phyloP scores from a whole-genome alignment of 306 rosid species.

The Begonia peltatifolia region DNA sequence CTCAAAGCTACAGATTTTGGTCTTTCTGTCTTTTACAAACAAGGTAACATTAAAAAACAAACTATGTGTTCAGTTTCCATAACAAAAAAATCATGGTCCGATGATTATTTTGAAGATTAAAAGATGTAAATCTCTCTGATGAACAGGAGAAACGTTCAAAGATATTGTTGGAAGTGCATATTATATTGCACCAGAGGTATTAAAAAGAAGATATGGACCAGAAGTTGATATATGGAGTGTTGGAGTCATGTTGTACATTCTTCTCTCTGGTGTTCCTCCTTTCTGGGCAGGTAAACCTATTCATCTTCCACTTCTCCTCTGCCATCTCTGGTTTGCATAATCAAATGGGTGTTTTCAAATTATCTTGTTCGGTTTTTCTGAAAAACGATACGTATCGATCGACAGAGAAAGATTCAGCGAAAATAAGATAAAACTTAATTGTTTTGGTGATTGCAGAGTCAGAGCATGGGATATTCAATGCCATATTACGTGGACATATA shows the following conservation, averaged over 20 bases:
- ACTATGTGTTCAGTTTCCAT: background rate
- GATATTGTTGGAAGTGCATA: conserved; percentile 91
- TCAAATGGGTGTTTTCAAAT: too few species aligned
- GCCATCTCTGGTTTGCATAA: background rate
- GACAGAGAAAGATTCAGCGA: background rate
- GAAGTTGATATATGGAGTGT: conserved; percentile 98
- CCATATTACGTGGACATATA: conserved; percentile 61
- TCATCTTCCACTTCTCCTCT: background rate
- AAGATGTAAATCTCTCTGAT: background rate
- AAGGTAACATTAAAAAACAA: conserved; percentile 34
- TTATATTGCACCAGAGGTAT: conserved; percentile 95
- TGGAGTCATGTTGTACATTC: conserved; percentile 90
- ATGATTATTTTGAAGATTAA: background rate
- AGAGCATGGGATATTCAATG: conserved; percentile 86
- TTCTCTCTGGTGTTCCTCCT: conserved; percentile 85
- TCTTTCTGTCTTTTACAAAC: conserved; percentile 79
- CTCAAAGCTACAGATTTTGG: conserved; percentile 98
- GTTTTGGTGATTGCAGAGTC: conserved; percentile 43
- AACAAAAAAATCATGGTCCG: background rate
- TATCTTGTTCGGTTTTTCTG: background rate
- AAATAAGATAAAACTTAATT: too few species aligned
- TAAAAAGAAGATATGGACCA: conserved; percentile 82
- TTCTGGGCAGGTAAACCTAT: conserved; percentile 70
- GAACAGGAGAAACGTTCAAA: conserved; percentile 65
- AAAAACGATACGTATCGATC: background rate